Evolutionary conservation across 2,329 filamentous ascomycete genomes (phyloP), one percentile per base, ranked within the genome.

Genomic region (Graphilbum fragrans): DNA sequence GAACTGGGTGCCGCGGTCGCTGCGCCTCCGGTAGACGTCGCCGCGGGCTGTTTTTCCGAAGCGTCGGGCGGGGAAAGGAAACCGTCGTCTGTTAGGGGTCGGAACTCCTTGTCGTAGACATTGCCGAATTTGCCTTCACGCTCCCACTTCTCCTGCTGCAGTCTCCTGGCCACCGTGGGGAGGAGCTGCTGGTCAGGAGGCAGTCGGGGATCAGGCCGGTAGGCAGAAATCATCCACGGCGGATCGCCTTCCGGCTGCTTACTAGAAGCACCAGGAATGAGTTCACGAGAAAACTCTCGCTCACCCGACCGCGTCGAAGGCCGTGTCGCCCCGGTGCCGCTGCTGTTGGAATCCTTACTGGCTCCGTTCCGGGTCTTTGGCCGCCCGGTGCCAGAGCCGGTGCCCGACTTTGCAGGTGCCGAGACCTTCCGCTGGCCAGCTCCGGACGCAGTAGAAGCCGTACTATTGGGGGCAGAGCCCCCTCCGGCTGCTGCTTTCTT

Each of bases 71-170:
- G 67, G 44, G 57, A 65, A 29, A 62, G 53, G 48, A 73, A 66
- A 4, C 64, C 61, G 36, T 83, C 74, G 38, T 83, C 74, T 31
- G 84, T 92, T 47, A 96, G 65, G 6, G 88, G 81, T 17, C 83
- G 78, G 63, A 95, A 92, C 45, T 94, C 81, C 47, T 78, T 84
- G 62, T 94, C 88, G 57, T 94, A 95, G 21, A 82, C 71, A 45
- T 77, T 85, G 4, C 86, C 86, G 48, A 86, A 84, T 49, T 85
- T 86, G 48, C 88, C 88, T 59, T 95, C 86, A 52, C 80, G 84
- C 61, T 93, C 87, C 88, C 87, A 95, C 58, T 90, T 85, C 59
- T 95, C 87, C 63, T 95, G 90, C 58, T 92, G 85, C 59, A 96
- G 72, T 42, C 86, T 75, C 53, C 82, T 86, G 12, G 92, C 92